Evolutionary conservation across 2,329 filamentous ascomycete genomes (phyloP).

Genomic region (Penicillium italicum): DNA sequence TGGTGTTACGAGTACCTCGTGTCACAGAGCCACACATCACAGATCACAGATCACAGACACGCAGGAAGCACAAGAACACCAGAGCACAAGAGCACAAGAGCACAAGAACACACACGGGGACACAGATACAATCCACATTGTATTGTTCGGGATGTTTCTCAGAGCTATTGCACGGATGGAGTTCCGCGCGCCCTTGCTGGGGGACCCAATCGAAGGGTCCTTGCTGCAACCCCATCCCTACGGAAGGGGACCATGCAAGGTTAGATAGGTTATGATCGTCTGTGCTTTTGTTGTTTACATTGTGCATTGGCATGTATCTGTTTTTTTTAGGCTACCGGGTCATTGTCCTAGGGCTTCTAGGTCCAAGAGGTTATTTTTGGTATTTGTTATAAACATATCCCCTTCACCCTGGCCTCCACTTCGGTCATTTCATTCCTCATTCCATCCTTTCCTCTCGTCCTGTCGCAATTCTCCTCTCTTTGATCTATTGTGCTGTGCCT

Average conservation of each 20-base stretch:
- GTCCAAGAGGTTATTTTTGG: constrained; percentile 24
- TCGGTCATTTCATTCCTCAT: constrained; percentile 14
- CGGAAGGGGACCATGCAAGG: constrained; percentile 40
- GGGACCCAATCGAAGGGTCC: constrained; percentile 26
- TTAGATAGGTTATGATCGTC: constrained; percentile 35
- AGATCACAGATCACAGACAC: not conserved
- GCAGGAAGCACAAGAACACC: not conserved
- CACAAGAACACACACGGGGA: not conserved
- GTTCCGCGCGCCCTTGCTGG: constrained; percentile 33
- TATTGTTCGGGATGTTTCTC: not conserved
- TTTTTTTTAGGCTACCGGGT: constrained; percentile 24
- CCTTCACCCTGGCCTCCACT: constrained; percentile 22
- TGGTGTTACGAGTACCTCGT: not conserved
- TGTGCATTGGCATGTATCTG: constrained; percentile 38
- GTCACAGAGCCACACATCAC: not conserved
- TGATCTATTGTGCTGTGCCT: constrained; percentile 9
- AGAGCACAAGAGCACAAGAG: too few relatives aligned
- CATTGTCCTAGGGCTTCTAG: constrained; percentile 8
- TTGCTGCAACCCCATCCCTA: constrained; percentile 32
- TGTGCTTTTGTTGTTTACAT: constrained; percentile 39
- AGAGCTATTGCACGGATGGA: constrained; percentile 8
- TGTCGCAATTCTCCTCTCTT: constrained; percentile 8
- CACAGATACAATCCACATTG: not conserved
- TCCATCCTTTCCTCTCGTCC: constrained; percentile 9
- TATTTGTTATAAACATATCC: constrained; percentile 42